Percentiles rank a stretch among this genome's conserved stretches.
Conservation (phyloP, 2,329 filamentous ascomycete species). For the Cladobotryum protrusum region DNA sequence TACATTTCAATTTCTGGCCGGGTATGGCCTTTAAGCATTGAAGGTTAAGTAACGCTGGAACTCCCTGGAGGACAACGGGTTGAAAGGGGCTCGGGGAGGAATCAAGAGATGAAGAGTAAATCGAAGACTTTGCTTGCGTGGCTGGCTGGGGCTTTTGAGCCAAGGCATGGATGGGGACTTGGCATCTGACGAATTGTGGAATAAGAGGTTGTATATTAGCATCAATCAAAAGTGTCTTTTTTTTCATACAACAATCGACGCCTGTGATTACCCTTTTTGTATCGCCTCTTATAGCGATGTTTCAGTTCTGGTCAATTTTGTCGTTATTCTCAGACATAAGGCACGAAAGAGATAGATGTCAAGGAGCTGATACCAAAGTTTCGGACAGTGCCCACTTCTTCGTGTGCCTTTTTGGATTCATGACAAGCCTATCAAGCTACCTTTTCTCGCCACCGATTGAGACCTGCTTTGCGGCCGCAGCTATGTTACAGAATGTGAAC, state of each 20-base stretch:
- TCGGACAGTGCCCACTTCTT: no score
- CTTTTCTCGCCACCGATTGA: no score
- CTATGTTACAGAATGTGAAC: no score
- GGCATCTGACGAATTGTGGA: background rate
- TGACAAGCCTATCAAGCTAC: no score
- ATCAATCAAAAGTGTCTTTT: slow-evolving; percentile 7
- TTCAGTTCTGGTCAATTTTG: no score
- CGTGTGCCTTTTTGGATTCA: no score
- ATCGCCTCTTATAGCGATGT: no score
- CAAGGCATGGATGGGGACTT: background rate
- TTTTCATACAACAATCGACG: background rate
- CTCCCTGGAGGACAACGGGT: background rate
- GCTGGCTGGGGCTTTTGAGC: background rate
- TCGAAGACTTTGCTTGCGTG: background rate
- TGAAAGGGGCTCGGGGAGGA: background rate
- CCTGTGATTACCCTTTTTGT: no score
- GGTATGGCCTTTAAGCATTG: slow-evolving; percentile 3
- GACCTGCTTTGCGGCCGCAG: no score
- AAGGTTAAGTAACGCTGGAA: slow-evolving; percentile 1
- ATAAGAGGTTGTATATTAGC: slow-evolving; percentile 10
- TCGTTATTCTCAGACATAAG: no score
- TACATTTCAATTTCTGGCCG: slow-evolving; percentile 2
- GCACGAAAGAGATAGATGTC: no score
- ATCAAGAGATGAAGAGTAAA: background rate
- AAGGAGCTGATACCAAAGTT: no score